Base-by-base conservation (phyloP, 1,284 basidiomycete genomes). In the Sporisorium reilianum region DNA sequence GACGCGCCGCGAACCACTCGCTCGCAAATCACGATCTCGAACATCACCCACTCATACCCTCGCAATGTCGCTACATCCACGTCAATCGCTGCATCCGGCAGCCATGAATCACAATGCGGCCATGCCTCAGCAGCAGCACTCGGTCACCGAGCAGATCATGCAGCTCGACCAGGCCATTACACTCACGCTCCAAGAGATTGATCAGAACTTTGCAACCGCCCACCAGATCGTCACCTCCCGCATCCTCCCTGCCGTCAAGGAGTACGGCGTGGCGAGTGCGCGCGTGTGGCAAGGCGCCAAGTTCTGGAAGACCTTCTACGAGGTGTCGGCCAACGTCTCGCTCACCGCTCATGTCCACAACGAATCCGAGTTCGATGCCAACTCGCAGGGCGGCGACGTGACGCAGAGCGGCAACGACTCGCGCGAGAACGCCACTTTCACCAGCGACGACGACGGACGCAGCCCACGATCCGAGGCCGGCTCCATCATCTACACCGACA, bases 231-330 rank as follows among this genome's bases (percentile, higher is more conserved):
- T 97, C 81, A 91, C 93, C 6, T 91, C 88, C 53, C 90, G 89
- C 78, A 87, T 97, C 36, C 85, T 97, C 48, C 95, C 95, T 8
- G 90, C 93, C 16, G 90, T 97, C 73, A 95, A 94, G 84, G 89
- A 91, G 49, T 97, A 93, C 86, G 90, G 93, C 0, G 90, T 93
- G 18, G 92, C 90, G 22, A 93, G 92, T 25, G 91, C 94, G 78
- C 92, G 93, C 6, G 93, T 94, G 20, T 88, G 93, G 78, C 93
- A 95, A 75, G 92, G 93, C 28, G 93, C 94, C 7, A 92, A 91
- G 91, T 97, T 97, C 85, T 97, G 95, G 95, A 91, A 91, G n/a
- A 91, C 91, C 1, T 97, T 97, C 87, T 97, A 93, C 84, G 93
- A 95, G 81, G 89, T 91, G 75, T 93, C 94, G 6, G 94, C 94